Conservation (phyloP, 176 grass and related monocot species). For the Typha latifolia region DNA sequence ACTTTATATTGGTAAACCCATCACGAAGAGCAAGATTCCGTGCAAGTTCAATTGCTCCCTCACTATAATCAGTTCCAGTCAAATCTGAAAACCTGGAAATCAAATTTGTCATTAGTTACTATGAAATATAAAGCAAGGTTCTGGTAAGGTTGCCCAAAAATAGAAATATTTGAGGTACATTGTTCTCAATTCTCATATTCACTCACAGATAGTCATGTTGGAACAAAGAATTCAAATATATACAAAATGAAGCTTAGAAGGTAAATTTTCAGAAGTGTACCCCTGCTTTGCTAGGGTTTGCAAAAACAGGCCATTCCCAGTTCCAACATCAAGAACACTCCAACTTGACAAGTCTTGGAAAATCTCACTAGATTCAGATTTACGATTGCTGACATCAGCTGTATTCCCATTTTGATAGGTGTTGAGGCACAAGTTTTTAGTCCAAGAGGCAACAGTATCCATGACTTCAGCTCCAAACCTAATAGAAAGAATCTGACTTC, state of each 20-base stretch:
- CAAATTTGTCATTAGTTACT: not conserved
- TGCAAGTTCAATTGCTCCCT: slow-evolving; percentile 89
- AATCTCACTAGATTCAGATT: slow-evolving; percentile 39
- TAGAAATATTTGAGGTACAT: no score
- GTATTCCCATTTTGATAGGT: slow-evolving; percentile 22
- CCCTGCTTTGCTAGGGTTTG: slow-evolving; percentile 81
- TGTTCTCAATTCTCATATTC: not conserved
- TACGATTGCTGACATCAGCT: slow-evolving; percentile 12
- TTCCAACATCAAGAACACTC: slow-evolving; percentile 78
- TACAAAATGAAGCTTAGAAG: slow-evolving; percentile 8
- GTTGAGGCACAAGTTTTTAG: slow-evolving; percentile 48
- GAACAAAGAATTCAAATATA: not conserved
- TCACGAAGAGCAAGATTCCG: slow-evolving; percentile 62
- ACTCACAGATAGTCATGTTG: slow-evolving; percentile 1
- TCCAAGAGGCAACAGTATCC: slow-evolving; percentile 85
- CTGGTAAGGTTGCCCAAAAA: no score
- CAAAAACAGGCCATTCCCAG: slow-evolving; percentile 84
- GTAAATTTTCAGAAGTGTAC: slow-evolving; percentile 28
- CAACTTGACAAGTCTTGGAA: slow-evolving; percentile 43
- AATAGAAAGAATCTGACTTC: slow-evolving; percentile 8
- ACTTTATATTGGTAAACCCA: slow-evolving; percentile 65
- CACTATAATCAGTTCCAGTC: slow-evolving; percentile 95
- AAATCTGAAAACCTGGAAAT: slow-evolving; percentile 68
- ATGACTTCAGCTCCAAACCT: slow-evolving; percentile 98
- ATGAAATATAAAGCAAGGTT: slow-evolving; percentile 4